Base-by-base conservation (phyloP, 2,329 filamentous ascomycete species). In the Tolypocladium guangdongense region DNA sequence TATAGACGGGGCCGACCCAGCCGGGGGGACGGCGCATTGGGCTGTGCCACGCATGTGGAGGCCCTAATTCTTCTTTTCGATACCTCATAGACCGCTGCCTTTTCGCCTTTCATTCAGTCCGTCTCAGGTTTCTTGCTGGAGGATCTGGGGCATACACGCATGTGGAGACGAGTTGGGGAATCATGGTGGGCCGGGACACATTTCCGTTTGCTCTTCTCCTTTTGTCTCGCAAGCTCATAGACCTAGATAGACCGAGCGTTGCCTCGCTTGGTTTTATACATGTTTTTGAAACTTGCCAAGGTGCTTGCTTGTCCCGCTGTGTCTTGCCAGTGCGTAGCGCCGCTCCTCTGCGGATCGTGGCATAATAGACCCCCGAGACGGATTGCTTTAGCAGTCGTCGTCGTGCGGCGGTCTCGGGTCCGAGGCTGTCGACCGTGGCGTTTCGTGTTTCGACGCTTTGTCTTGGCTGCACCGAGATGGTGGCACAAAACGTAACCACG, bases 71-170 rank as follows among this genome's bases (percentile, higher is more conserved):
- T 12, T 5, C 18, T 14, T 32, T 32, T 32, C 30, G 50, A 51
- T 64, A 64, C 60, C 62, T 62, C 57, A 64, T 65, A 64, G 63
- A 65, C 60, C 58, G 55, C 60, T 63, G 52, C 47, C 35, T 52
- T 49, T 53, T 33, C 4, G 12, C 6, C 7, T 3, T 32, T 32
- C 18, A 12, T 20, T 2, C 18, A 24, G 12, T 20, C 11, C 27
- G 12, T 27, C 16, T 11, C 8, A 2, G 43, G 27, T 20, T n/a
- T 7, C 11, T 6, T n/a, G 11, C 11, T 6, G 10, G 43, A 30
- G 8, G 16, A 10, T 10, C 24, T 11, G 41, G 39, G 22, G 30
- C 4, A 7, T 30, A 7, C 30, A 27, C 24, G 14, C 22, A 27
- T 41, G 38, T 5, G 1, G 22, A 20, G 20, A 14, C 20, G 38